phyloP scores from a whole-genome alignment of 371 early-diverging fungal species.

The Actinomortierella wolfii region DNA sequence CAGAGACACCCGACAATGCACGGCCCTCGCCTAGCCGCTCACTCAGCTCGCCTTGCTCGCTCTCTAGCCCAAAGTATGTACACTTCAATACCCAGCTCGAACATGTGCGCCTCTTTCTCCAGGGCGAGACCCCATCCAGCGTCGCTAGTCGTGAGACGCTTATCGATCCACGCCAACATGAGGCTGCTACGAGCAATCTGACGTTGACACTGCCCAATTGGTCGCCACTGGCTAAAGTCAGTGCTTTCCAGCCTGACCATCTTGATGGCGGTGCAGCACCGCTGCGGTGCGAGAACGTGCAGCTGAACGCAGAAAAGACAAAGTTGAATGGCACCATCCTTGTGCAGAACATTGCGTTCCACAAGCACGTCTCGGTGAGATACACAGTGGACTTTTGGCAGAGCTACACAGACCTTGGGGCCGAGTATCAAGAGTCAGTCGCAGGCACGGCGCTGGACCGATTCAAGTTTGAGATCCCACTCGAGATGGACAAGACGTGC shows the following conservation, averaged over 20 bases:
- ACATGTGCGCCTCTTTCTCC: constrained; percentile 59
- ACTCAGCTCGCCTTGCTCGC: constrained; percentile 10
- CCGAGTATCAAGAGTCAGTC: constrained; percentile 56
- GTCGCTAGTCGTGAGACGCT: constrained; percentile 52
- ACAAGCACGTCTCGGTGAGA: constrained; percentile 72
- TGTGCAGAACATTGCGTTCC: constrained; percentile 80
- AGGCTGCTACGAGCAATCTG: constrained; percentile 46
- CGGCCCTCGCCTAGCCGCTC: constrained; percentile 12
- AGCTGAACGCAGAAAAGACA: constrained; percentile 42
- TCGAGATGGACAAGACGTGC: constrained; percentile 26
- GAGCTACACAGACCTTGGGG: constrained; percentile 59
- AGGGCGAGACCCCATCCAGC: constrained; percentile 59
- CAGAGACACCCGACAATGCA: not conserved
- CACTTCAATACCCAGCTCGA: constrained; percentile 65
- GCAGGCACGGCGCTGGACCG: constrained; percentile 25
- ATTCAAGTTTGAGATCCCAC: constrained; percentile 30
- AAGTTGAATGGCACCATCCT: constrained; percentile 59
- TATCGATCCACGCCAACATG: constrained; percentile 44
- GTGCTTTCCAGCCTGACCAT: constrained; percentile 20
- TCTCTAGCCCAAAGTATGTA: constrained; percentile 56
- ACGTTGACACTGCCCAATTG: constrained; percentile 46
- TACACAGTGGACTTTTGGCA: constrained; percentile 76
- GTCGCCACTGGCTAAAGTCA: constrained; percentile 11
- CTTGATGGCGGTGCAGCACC: constrained; percentile 33
- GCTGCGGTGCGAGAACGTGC: constrained; percentile 25